Evolutionary conservation across 2,329 filamentous ascomycete genomes (phyloP).

Genomic region (Periconia digitata): DNA sequence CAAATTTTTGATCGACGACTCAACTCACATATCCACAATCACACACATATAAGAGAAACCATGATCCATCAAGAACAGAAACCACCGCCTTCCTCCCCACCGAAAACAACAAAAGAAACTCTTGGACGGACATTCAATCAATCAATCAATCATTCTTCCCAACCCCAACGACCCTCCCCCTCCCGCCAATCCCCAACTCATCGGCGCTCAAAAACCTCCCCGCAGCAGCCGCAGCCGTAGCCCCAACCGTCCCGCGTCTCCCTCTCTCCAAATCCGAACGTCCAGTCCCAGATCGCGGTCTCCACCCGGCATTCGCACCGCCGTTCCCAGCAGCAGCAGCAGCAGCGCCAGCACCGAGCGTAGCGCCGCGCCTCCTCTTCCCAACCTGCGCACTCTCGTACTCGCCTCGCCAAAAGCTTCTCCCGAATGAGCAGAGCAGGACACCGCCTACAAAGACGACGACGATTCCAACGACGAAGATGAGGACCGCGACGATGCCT

Average conservation of each 20-base stretch:
- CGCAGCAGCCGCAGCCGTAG: background rate
- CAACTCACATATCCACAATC: background rate
- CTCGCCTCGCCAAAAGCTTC: constrained; percentile 26
- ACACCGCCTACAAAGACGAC: constrained; percentile 27
- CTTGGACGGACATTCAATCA: too few species aligned
- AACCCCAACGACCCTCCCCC: constrained; percentile 31
- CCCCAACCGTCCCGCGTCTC: constrained; percentile 13
- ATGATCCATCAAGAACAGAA: background rate
- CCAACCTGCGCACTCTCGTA: constrained; percentile 30
- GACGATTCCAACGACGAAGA: constrained; percentile 25
- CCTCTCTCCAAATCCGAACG: constrained; percentile 23
- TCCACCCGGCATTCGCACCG: background rate
- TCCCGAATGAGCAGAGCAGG: constrained; percentile 28
- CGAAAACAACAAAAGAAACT: background rate
- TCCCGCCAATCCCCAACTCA: constrained; percentile 27
- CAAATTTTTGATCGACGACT: too few species aligned
- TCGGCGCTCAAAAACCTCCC: constrained; percentile 27
- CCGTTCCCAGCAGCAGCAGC: constrained; percentile 3
- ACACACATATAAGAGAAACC: background rate
- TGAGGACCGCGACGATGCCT: constrained; percentile 26
- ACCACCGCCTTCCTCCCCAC: background rate
- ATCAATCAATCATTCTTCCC: constrained; percentile 39
- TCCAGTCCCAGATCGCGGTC: constrained; percentile 6
- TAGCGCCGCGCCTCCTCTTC: constrained; percentile 17
- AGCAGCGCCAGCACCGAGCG: background rate